Base-by-base conservation (phyloP, 1,139 yeast species). In the Magnusiomyces tetraspermus region DNA sequence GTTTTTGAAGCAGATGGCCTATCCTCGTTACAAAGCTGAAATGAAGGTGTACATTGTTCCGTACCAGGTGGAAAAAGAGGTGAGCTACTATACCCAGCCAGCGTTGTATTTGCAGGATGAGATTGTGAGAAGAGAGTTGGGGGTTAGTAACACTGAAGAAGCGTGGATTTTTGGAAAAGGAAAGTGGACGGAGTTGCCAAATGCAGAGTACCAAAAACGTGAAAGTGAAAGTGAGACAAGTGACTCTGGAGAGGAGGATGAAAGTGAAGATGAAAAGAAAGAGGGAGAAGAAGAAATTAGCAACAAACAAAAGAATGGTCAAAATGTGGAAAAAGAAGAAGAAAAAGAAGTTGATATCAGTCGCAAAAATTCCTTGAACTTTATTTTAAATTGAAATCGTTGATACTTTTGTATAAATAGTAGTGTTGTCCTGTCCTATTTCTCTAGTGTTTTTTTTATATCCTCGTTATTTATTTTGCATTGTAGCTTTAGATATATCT, bases 1-100 rank as follows among this genome's bases (percentile, higher is more conserved):
- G 42, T 53, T 40, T 38, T 46, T 53, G 40, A 53, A 53, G 40
- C 48, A 53, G 37, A 53, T 53, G 50, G 56, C 56, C 3, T 51
- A 51, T 45, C 56, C 56, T 15, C 50, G 56, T 22, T 53, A 53
- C 49, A 53, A 53, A 28, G 56, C 56, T 10, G 47, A 50, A 41
- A 53, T 53, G 56, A 53, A 53, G 28, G 31, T 53, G 15, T 53
- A 51, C 46, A 24, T 50, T 23, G 28, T 53, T 26, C 52, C 55
- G 2, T 21, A 43, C n/a, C 47, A 21, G 24, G 41, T 37, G 21
- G 33, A 36, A 6, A 17, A 33, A 22, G 21, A 37, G 24, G 28
- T 19, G n/a, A n/a, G 28, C 30, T 53, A 37, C 26, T 53, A 53
- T 40, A 51, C 56, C 13, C 49, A 52, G 4, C 51, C 52, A 2